Conservation (phyloP, 345 rosid species). For the Hirschfeldia incana region DNA sequence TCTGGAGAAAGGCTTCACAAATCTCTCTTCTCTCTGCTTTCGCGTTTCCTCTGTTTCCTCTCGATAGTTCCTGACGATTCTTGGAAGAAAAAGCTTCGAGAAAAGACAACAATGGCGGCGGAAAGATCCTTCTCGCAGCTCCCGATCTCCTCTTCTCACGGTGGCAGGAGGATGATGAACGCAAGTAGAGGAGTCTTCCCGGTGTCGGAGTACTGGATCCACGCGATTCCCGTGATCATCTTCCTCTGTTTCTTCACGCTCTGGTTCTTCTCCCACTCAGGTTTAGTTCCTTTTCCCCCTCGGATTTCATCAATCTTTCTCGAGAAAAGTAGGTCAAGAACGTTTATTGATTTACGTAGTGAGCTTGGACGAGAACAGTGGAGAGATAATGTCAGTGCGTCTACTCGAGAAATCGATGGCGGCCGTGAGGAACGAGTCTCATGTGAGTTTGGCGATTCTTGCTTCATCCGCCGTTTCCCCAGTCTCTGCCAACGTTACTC, state of each 20-base stretch:
- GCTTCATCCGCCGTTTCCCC: slow-evolving; percentile 35
- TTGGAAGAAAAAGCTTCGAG: slow-evolving; percentile 16
- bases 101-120: slow-evolving; percentile 27
- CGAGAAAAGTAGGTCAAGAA: background rate
- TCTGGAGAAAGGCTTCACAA: slow-evolving; percentile 6
- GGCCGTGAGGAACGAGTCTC: slow-evolving; percentile 30
- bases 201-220: slow-evolving; percentile 43
- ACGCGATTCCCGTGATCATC: slow-evolving; percentile 50
- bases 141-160: slow-evolving; percentile 41
- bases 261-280: slow-evolving; percentile 65
- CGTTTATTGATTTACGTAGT: slow-evolving; percentile 23
- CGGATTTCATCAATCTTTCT: background rate
- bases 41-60: background rate
- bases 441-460: slow-evolving; percentile 37
- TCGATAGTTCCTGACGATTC: background rate
- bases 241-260: slow-evolving; percentile 59
- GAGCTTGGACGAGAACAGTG: slow-evolving; percentile 33
- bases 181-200: slow-evolving; percentile 28
- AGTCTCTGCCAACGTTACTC: slow-evolving; percentile 28
- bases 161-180: slow-evolving; percentile 31
- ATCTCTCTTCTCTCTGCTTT: background rate
- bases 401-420: slow-evolving; percentile 26
- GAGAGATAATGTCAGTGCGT: slow-evolving; percentile 37
- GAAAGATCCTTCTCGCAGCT: slow-evolving; percentile 39
- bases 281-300: slow-evolving; percentile 16